Conservation (phyloP, 2,329 filamentous ascomycete genomes). For the Aspergillus fumigatiaffinis region DNA sequence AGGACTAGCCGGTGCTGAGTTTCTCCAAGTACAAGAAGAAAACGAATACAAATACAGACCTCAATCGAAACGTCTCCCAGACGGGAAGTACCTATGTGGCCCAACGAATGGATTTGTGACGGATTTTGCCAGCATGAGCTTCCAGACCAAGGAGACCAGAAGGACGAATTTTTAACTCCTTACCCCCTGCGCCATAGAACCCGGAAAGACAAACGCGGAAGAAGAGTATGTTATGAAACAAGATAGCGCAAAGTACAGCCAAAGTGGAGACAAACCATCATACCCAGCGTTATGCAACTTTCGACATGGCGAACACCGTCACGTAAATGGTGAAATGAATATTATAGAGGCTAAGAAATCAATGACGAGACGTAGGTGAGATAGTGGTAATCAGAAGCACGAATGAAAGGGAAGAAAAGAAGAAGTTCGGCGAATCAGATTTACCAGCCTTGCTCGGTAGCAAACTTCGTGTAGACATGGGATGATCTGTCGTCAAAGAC, state of each 20-base stretch:
- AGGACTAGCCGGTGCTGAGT: no score
- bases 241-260: constrained; percentile 10
- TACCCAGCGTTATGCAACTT: neutral
- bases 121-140: neutral
- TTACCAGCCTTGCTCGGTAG: neutral
- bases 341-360: neutral
- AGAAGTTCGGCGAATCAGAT: neutral
- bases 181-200: constrained; percentile 11
- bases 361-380: neutral
- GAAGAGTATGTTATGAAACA: constrained; percentile 1
- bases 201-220: constrained; percentile 4
- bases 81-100: neutral
- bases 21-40: no score
- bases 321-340: neutral
- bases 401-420: neutral
- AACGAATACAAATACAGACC: no score
- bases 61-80: neutral
- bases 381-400: neutral
- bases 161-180: constrained; percentile 11
- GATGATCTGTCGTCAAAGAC: neutral
- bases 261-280: constrained; percentile 3
- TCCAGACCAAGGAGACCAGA: neutral
- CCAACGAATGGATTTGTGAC: neutral
- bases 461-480: neutral
- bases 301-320: neutral